Evolutionary conservation across 371 early-diverging fungal species (phyloP), one percentile per base, ranked within the genome.

Genomic region (Umbelopsis sp.): DNA sequence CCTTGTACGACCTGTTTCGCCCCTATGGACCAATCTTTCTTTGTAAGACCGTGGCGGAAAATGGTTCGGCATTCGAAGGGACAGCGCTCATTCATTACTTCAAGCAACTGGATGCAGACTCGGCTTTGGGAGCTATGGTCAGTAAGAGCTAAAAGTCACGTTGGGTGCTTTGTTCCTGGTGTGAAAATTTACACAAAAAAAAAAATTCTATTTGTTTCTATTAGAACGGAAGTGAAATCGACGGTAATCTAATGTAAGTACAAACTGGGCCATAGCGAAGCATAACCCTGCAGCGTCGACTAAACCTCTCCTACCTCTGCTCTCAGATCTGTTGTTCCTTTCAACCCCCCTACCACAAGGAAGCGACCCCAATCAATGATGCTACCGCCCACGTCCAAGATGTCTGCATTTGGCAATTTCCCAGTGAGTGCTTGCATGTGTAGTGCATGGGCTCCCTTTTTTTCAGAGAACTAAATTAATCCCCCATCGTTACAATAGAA

Each of bases 61-160:
- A 79, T 65, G 75, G 70, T 16, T 63, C 67, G 22, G 64, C 63
- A 12, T 78, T 78, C 69, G 75, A 73, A 67, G 81, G 82, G 24
- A 72, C 70, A 16, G 85, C 81, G 24, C 65, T 82, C n/a, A 69
- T 85, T n/a, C 83, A 81, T 52, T 85, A 76, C 63, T 85, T 82
- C 70, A 63, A 67, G 25, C 48, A 72, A 44, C 68, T 73, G 4
- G 68, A 81, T 65, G 81, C 79, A 22, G 74, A 78, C 1, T 48
- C 63, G n/a, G 85, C 85, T 64, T 63, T 73, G 10, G 11, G 37
- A 11, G 52, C n/a, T 38, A 74, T 81, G 85, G 85, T 82, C 79
- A 73, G 68, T 63, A 41, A 41, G 12, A 7, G 22, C 22, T 22
- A 7, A 12, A 41, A 41, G 41, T 41, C 41, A 41, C 41, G 41